phyloP scores from a whole-genome alignment of 768 basidiomycete genomes.

The Mycena olivaceomarginata region DNA sequence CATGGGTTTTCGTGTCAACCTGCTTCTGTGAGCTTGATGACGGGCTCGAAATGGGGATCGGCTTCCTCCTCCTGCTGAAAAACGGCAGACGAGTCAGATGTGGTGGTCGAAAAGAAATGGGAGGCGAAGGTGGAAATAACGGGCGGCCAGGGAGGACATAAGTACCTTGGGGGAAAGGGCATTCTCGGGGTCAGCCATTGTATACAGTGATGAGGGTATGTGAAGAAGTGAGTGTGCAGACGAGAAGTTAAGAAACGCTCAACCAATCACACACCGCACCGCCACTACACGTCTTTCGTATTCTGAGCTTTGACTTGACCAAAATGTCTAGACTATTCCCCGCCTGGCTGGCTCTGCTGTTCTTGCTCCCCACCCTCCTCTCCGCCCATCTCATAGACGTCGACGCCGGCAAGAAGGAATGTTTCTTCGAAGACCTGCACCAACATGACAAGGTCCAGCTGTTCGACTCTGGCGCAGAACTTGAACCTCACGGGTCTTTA shows the following conservation, averaged over 20 bases:
- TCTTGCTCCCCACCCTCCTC: conserved; percentile 63
- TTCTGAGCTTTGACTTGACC: not conserved
- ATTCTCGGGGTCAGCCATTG: conserved; percentile 77
- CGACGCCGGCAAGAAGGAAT: conserved; percentile 89
- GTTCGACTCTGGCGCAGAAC: not conserved
- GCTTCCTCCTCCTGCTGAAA: conserved; percentile 80
- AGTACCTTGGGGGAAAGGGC: conserved; percentile 84
- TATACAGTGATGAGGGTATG: conserved; percentile 45
- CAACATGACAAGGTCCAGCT: conserved; percentile 87
- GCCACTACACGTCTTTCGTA: conserved; percentile 19
- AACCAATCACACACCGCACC: not conserved
- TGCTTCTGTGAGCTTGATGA: conserved; percentile 98
- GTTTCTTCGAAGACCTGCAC: conserved; percentile 97
- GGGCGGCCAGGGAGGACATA: conserved; percentile 45
- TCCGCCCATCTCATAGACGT: conserved; percentile 86
- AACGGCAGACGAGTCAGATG: conserved; percentile 45
- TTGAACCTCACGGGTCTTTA: conserved; percentile 54
- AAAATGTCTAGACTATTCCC: conserved; percentile 52
- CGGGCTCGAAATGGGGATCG: conserved; percentile 96
- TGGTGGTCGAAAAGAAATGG: not conserved
- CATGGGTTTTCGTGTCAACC: conserved; percentile 95
- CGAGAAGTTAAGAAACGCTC: conserved; percentile 33
- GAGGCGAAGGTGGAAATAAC: conserved; percentile 7
- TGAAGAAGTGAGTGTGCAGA: conserved; percentile 32
- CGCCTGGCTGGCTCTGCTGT: conserved; percentile 62